phyloP scores from a whole-genome alignment of 371 early-diverging fungal genomes.

The Conidiobolus incongruus region DNA sequence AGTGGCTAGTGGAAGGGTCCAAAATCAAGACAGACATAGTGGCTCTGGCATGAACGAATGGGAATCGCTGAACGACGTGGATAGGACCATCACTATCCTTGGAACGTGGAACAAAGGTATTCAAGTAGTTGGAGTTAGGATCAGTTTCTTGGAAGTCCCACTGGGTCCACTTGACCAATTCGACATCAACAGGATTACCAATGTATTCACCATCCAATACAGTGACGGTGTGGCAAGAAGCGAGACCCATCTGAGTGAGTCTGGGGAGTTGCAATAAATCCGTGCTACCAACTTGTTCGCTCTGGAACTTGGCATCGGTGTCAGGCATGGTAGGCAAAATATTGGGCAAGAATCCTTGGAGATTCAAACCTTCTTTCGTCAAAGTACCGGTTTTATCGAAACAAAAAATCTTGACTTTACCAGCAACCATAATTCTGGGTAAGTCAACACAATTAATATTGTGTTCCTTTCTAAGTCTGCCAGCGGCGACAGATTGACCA shows the following conservation, averaged over 20 bases:
- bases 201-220: constrained; percentile 38
- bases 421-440: constrained; percentile 40
- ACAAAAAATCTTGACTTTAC: constrained; percentile 63
- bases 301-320: not conserved
- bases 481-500: constrained; percentile 61
- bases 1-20: constrained; percentile 20
- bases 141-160: constrained; percentile 9
- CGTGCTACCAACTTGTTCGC: not conserved
- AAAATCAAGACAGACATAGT: constrained; percentile 68
- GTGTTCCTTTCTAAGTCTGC: constrained; percentile 26
- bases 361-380: constrained; percentile 14
- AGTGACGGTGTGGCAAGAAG: constrained; percentile 59
- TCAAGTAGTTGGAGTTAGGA: constrained; percentile 11
- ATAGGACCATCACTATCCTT: constrained; percentile 10
- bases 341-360: constrained; percentile 1
- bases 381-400: constrained; percentile 78
- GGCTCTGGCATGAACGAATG: constrained; percentile 64
- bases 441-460: constrained; percentile 50
- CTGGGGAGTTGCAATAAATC: not conserved
- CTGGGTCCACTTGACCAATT: constrained; percentile 59
- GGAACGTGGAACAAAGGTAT: constrained; percentile 16
- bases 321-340: not conserved
- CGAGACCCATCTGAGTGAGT: constrained; percentile 13
- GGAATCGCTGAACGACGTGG: constrained; percentile 43
- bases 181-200: constrained; percentile 85